Evolutionary conservation across 805 yeast genomes (phyloP).

Genomic region (Priceomyces castillae): DNA sequence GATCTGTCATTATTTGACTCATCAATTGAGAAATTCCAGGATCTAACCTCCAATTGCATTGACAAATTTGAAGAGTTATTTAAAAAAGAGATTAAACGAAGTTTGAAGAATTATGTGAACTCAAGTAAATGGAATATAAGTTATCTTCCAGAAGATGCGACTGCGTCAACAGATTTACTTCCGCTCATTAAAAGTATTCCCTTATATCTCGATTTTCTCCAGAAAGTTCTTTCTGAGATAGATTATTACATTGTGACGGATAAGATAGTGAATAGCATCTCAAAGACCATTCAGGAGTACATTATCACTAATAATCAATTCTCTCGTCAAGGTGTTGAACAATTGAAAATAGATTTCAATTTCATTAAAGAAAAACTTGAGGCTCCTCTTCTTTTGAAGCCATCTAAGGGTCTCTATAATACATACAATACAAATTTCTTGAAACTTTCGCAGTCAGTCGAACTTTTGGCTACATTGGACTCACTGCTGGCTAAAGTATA

Average conservation of each 20-base stretch:
- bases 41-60: constrained; percentile 17
- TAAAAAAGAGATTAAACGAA: constrained; percentile 27
- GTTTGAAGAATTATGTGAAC: constrained; percentile 37
- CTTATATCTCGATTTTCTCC: constrained; percentile 22
- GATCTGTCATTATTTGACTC: constrained; percentile 31
- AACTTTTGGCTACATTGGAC: constrained; percentile 26
- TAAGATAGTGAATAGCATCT: constrained; percentile 24
- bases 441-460: constrained; percentile 28
- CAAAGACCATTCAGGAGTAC: constrained; percentile 33
- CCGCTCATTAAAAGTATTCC: constrained; percentile 24
- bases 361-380: constrained; percentile 17
- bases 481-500: constrained; percentile 18
- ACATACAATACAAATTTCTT: constrained; percentile 20
- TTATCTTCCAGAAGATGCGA: constrained; percentile 8
- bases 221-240: constrained; percentile 20
- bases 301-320: constrained; percentile 40
- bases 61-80: constrained; percentile 30
- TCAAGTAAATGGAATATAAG: constrained; percentile 31
- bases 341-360: constrained; percentile 30
- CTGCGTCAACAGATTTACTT: constrained; percentile 21
- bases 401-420: constrained; percentile 1
- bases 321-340: constrained; percentile 29
- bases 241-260: constrained; percentile 32
- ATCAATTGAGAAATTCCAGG: constrained; percentile 21
- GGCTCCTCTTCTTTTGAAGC: constrained; percentile 17